Base-by-base conservation (phyloP, 2,329 filamentous ascomycete species). In the Pseudopyrenochaeta lycopersici region DNA sequence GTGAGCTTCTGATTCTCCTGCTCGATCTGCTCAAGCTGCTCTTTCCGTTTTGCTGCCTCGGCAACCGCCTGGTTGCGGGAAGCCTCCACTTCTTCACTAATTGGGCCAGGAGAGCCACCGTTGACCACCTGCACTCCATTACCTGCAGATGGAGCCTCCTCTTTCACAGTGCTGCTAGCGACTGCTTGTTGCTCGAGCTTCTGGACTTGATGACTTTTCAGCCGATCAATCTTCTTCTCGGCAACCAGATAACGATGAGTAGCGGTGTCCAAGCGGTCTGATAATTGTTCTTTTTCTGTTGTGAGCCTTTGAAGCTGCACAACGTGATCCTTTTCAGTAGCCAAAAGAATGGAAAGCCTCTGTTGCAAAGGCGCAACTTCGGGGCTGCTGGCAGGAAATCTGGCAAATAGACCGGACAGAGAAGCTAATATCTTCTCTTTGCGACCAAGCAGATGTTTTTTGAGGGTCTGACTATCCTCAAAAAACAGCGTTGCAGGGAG, bases 191-290 rank as follows among this genome's bases (percentile, higher is more conserved):
- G 90, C 74, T 98, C 95, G 54, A 99, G 78, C 73, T 96, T 97
- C 57, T 93, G 90, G 1, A 97, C 92, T 52, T 96, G 92, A 14
- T 88, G 80, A 71, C 95, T 99, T 76, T 91, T 94, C 20, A 90
- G 86, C 38, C 95, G 87, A 73, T 99, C 95, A 46, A 98, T 82
- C 73, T 92, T 95, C 80, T 96, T 96, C 75, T 99, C 95, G 0
- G 95, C 95, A 64, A 96, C 91, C 80, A 98, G 91, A 70, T 96
- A 98, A 61, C 95, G 87, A 54, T 96, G 82, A 4, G 92, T 96
- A 14, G 94, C 95, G 30, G 87, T 89, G 71, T 98, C 94, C 17
- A 98, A 82, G 58, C 94, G 90, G 68, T 95, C 90, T 41, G 91
- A 91, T 3, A 97, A 82, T 64, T 91, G 88, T 48, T 96, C 90